A percentile compares a stretch with the other conserved stretches of the same genome.
Evolutionary conservation across 176 grass and related monocot species (phyloP).

Genomic region (Paspalum vaginatum): DNA sequence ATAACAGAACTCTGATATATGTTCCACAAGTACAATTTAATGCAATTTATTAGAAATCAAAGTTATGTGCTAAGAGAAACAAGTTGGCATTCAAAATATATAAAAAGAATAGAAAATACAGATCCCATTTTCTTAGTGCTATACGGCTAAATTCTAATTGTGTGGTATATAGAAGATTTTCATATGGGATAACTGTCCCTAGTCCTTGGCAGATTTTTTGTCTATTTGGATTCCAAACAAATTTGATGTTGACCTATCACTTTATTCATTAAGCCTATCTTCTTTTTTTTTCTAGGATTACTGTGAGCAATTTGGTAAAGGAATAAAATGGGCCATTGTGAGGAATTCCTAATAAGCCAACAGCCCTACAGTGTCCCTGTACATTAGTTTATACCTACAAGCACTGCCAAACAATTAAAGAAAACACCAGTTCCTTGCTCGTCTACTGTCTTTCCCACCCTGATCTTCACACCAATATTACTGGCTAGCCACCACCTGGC

Average conservation of each 20-base stretch:
- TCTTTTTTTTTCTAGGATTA: background rate
- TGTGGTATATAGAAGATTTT: background rate
- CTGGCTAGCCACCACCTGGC: background rate
- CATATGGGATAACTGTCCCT: background rate
- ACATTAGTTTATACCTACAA: background rate
- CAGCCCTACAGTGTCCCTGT: no score
- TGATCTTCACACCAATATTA: constrained; percentile 8
- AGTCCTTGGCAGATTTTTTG: background rate
- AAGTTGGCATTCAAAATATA: background rate
- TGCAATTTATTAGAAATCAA: constrained; percentile 12
- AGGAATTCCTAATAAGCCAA: background rate
- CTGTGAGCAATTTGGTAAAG: background rate
- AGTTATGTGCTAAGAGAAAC: constrained; percentile 9
- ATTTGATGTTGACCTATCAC: constrained; percentile 3
- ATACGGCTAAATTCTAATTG: background rate
- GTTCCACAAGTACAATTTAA: background rate
- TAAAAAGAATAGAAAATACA: background rate
- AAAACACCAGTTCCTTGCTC: background rate
- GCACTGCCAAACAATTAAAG: background rate
- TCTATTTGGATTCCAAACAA: background rate
- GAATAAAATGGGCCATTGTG: background rate
- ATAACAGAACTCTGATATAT: constrained; percentile 19
- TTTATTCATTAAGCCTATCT: background rate
- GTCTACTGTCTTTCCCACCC: background rate
- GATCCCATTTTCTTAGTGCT: background rate